Percentiles rank a stretch among this genome's conserved stretches.
phyloP scores from a whole-genome alignment of 1,139 yeast genomes.

The Yamadazyma diospyri region DNA sequence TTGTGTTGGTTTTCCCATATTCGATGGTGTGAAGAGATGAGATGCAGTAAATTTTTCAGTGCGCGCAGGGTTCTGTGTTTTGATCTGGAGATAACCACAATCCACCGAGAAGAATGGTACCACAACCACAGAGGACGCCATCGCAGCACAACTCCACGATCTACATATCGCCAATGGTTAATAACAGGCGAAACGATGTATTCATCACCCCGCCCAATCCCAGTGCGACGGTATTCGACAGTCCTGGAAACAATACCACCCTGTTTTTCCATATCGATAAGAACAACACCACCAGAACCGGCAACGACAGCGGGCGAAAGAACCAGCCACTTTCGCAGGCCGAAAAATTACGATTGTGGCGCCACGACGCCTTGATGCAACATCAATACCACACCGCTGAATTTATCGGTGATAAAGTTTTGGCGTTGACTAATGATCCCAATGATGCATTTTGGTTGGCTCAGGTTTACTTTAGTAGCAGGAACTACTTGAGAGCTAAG shows the following conservation, averaged over 20 bases:
- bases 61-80: slow-evolving; percentile 4
- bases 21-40: slow-evolving; percentile 6
- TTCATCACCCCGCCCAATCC: slow-evolving; percentile 59
- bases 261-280: slow-evolving; percentile 37
- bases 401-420: slow-evolving; percentile 86
- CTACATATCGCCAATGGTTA: slow-evolving; percentile 58
- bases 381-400: slow-evolving; percentile 91
- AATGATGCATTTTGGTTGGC: slow-evolving; percentile 97
- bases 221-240: slow-evolving; percentile 35
- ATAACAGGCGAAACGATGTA: slow-evolving; percentile 44
- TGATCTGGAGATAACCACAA: slow-evolving; percentile 2
- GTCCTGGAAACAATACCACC: slow-evolving; percentile 42
- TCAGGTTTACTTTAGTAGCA: slow-evolving; percentile 74
- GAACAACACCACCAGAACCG: slow-evolving; percentile 15
- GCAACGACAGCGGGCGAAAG: slow-evolving; percentile 1
- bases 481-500: slow-evolving; percentile 77
- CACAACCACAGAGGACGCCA: slow-evolving; percentile 35
- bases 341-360: slow-evolving; percentile 83
- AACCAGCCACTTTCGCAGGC: slow-evolving; percentile 64
- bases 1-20: slow-evolving; percentile 18
- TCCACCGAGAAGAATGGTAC: slow-evolving; percentile 2
- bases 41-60: slow-evolving; percentile 4
- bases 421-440: slow-evolving; percentile 73
- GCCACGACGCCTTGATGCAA: slow-evolving; percentile 91
- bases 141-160: slow-evolving; percentile 59